Base-by-base conservation (phyloP, 1,284 basidiomycete genomes). In the Schizophyllum commune region DNA sequence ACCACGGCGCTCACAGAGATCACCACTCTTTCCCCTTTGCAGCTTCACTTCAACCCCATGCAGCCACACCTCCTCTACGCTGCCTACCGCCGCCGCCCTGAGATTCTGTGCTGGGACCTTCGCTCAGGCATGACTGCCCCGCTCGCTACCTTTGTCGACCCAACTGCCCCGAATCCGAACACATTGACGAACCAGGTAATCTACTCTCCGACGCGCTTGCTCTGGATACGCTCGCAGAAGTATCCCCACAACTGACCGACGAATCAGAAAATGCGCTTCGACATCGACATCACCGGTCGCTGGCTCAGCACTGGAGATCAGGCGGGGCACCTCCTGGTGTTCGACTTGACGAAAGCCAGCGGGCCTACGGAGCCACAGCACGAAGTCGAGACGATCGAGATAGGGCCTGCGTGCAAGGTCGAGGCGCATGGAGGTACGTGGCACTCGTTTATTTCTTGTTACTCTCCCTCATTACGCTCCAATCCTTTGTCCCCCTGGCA, bases 31-130 rank as follows among this genome's bases (percentile, higher is more conserved):
- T 33, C 19, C 22, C 13, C 55, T 9, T 27, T 9, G 39, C 67
- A 96, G 92, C 74, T 96, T 54, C 81, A 83, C 63, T 96, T 94
- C 73, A 89, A 94, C 68, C 91, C 92, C 0, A 74, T 77, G 13
- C 77, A 78, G 47, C 86, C 91, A 0, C 83, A 91, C 61, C 73
- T 91, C 0, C 72, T 96, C 19, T 95, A 92, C 66, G 88, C 90
- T 0, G 81, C 90, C 0, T 94, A 91, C 63, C 81, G 94, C 5
- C 79, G 89, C 11, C 80, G 81, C n/a, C 76, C 77, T 11, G 69
- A 68, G 0, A 80, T 96, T 32, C 88, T 88, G 67, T 80, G 82
- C 58, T 96, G 89, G 86, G 94, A 96, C 71, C 70, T 94, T 7
- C 81, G 94, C 3, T 79, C 86, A 0, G 81, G 39, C 39, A 89